A percentile compares a stretch with the other conserved stretches of the same genome.
phyloP scores from a whole-genome alignment of 305 asterid genomes.

The Rubia tinctorum region DNA sequence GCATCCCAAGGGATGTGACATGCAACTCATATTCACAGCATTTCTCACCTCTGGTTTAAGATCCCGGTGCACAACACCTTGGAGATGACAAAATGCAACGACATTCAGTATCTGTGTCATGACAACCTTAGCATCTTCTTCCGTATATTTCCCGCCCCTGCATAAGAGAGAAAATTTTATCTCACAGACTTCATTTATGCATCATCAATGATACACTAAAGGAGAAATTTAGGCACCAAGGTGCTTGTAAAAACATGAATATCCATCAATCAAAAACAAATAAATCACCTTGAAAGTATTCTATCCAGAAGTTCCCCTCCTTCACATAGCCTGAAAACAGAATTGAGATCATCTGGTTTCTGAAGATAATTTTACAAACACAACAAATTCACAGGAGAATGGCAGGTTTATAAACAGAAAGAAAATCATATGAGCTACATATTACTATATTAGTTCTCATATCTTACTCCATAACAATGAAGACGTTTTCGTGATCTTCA shows the following conservation, averaged over 20 bases:
- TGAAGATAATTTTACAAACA: constrained; percentile 17
- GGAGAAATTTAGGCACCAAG: neutral
- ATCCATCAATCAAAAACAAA: neutral
- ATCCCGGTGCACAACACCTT: constrained; percentile 95
- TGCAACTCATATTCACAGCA: constrained; percentile 8
- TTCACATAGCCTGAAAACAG: constrained; percentile 73
- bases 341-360: constrained; percentile 17
- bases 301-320: constrained; percentile 96
- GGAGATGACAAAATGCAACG: constrained; percentile 93
- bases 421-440: neutral
- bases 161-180: constrained; percentile 16
- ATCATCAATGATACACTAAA: neutral
- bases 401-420: neutral
- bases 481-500: constrained; percentile 86
- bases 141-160: constrained; percentile 90
- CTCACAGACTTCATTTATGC: constrained; percentile 4
- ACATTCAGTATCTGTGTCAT: constrained; percentile 76
- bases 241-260: constrained; percentile 8
- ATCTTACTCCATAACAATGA: constrained; percentile 94
- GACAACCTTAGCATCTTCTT: constrained; percentile 76
- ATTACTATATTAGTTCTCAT: neutral
- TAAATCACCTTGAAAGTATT: constrained; percentile 73
- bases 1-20: neutral
- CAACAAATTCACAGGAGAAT: neutral
- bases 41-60: constrained; percentile 84